phyloP scores from a whole-genome alignment of 2,329 filamentous ascomycete genomes.

The Niveomyces coronatus region DNA sequence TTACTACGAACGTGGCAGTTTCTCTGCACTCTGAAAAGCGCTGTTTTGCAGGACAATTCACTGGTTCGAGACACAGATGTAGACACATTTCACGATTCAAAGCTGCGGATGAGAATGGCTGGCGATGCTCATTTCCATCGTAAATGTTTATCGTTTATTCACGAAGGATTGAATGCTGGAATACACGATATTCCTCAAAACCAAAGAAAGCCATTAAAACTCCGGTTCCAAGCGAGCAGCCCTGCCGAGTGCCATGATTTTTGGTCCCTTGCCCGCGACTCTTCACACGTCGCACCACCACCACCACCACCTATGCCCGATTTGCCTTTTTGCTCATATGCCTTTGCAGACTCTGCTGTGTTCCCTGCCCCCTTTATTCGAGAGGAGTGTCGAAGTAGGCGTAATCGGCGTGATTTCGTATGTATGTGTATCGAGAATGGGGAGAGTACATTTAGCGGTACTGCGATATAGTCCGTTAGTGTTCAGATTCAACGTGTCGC shows the following conservation, averaged over 20 bases:
- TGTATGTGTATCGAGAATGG: slow-evolving; percentile 1
- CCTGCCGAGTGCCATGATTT: slow-evolving; percentile 24
- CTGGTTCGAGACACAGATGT: too few relatives aligned
- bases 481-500: too few relatives aligned
- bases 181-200: slow-evolving; percentile 32
- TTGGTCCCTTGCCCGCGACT: slow-evolving; percentile 21
- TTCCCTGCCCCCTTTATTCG: slow-evolving; percentile 5
- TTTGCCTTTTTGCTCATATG: too few relatives aligned
- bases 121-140: slow-evolving; percentile 11
- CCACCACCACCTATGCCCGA: too few relatives aligned
- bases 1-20: too few relatives aligned
- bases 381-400: slow-evolving; percentile 8
- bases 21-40: background rate
- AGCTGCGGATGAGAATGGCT: too few relatives aligned
- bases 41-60: too few relatives aligned
- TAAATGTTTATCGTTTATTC: slow-evolving; percentile 35
- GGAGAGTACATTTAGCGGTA: slow-evolving; percentile 25
- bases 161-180: slow-evolving; percentile 31
- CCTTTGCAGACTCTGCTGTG: too few relatives aligned
- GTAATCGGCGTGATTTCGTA: slow-evolving; percentile 9
- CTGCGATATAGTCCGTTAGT: slow-evolving; percentile 17
- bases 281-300: too few relatives aligned
- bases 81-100: too few relatives aligned
- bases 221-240: slow-evolving; percentile 33
- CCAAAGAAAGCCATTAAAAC: slow-evolving; percentile 35